Evolutionary conservation across 345 rosid genomes (phyloP).

Genomic region (Eucalyptus brandiana): DNA sequence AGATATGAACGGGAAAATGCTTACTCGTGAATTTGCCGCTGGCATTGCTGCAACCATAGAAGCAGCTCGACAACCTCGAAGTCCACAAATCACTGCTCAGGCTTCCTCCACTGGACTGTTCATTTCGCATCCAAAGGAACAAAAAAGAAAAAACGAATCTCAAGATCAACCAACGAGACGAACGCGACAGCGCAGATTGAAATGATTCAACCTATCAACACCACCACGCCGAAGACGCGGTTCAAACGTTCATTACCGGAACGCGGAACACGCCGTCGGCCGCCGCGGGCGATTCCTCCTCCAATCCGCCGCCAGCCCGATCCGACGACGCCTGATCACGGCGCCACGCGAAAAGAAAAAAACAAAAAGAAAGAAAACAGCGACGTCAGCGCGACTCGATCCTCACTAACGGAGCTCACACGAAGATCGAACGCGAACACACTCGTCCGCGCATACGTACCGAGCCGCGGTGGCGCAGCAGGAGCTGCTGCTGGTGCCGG

Average conservation of each 20-base stretch:
- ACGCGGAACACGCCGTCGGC: constrained; percentile 14
- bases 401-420: neutral
- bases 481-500: constrained; percentile 16
- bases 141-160: neutral
- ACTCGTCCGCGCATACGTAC: neutral
- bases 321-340: neutral
- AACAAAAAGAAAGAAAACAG: neutral
- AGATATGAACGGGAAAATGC: neutral
- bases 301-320: constrained; percentile 12
- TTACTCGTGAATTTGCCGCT: constrained; percentile 40
- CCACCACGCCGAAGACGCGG: neutral
- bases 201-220: neutral
- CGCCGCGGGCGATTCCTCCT: constrained; percentile 5
- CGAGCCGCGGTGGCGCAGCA: neutral
- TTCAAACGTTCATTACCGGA: constrained; percentile 30
- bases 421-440: neutral
- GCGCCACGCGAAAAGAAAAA: neutral
- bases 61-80: constrained; percentile 45
- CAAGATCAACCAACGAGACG: neutral
- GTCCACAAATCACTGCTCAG: constrained; percentile 53
- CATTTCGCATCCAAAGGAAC: neutral
- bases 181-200: neutral
- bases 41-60: constrained; percentile 74
- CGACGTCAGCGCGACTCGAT: neutral
- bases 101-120: constrained; percentile 37